Evolutionary conservation across 257 asterid species (phyloP).

Genomic region (Solanum rostratum): DNA sequence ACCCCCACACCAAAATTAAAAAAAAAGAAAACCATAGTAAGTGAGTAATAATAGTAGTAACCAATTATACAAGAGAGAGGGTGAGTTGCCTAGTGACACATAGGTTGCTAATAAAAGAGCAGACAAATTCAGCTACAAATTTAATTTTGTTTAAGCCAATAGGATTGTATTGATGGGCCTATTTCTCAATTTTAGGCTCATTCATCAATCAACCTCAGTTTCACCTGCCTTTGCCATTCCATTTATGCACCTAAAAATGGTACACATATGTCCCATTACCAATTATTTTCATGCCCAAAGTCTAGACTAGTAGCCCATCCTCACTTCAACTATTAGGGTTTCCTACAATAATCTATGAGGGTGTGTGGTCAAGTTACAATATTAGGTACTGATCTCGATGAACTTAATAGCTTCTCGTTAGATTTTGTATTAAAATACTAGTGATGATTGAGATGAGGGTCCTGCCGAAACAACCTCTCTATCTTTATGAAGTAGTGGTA

Average conservation of each 20-base stretch:
- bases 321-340: not conserved
- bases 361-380: not conserved
- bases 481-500: too few species aligned
- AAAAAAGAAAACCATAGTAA: not conserved
- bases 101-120: not conserved
- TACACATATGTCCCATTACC: not conserved
- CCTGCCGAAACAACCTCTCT: too few species aligned
- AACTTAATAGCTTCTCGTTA: not conserved
- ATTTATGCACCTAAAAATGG: not conserved
- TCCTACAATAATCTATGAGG: not conserved
- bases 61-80: not conserved
- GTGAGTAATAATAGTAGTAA: not conserved
- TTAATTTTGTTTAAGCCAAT: not conserved
- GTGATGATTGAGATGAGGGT: too few species aligned
- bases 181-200: not conserved
- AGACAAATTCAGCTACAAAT: not conserved
- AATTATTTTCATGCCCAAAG: not conserved
- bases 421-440: not conserved
- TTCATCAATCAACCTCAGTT: not conserved
- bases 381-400: not conserved
- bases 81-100: not conserved
- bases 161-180: not conserved
- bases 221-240: not conserved
- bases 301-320: not conserved
- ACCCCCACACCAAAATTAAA: not conserved